A percentile compares a stretch with the other conserved stretches of the same genome.
Evolutionary conservation across 805 yeast species (phyloP).

Genomic region (Millerozyma acaciae): DNA sequence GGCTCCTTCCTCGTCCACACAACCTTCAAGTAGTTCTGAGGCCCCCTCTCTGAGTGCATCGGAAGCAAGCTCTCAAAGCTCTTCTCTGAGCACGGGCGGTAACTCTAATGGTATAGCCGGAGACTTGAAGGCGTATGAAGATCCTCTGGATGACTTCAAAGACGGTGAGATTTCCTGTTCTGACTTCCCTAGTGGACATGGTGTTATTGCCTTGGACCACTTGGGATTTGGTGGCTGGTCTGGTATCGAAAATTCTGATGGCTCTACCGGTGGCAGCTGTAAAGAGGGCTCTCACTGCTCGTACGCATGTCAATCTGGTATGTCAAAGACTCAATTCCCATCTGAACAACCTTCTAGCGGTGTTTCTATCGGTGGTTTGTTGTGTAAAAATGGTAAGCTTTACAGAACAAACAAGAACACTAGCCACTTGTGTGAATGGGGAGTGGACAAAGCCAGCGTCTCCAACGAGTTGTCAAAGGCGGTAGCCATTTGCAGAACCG

Average conservation of each 20-base stretch:
- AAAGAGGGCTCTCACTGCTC: conserved; percentile 92
- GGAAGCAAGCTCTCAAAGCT: conserved; percentile 20
- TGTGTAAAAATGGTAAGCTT: conserved; percentile 79
- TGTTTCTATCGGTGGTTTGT: conserved; percentile 89
- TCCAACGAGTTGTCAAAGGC: conserved; percentile 57
- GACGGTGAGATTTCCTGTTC: conserved; percentile 72
- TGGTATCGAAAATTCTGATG: conserved; percentile 60
- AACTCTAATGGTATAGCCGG: conserved; percentile 38
- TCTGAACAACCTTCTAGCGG: conserved; percentile 80
- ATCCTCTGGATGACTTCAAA: conserved; percentile 58
- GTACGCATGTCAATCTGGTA: conserved; percentile 97
- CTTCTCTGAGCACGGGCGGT: conserved; percentile 11
- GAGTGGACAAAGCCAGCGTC: conserved; percentile 64
- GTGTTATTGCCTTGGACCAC: conserved; percentile 60
- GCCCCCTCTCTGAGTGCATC: conserved; percentile 23
- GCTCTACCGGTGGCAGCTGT: conserved; percentile 67
- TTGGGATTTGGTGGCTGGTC: conserved; percentile 75
- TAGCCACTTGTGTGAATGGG: conserved; percentile 84
- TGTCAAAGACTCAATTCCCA: conserved; percentile 99
- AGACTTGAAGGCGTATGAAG: conserved; percentile 47
- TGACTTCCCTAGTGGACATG: conserved; percentile 74
- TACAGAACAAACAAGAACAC: conserved; percentile 68
- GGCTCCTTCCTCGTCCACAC: conserved; percentile 7
- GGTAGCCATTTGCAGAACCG: conserved; percentile 95
- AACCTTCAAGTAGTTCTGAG: no score